Base-by-base conservation (phyloP, 2,329 filamentous ascomycete genomes). In the Paecilomyces variotii region DNA sequence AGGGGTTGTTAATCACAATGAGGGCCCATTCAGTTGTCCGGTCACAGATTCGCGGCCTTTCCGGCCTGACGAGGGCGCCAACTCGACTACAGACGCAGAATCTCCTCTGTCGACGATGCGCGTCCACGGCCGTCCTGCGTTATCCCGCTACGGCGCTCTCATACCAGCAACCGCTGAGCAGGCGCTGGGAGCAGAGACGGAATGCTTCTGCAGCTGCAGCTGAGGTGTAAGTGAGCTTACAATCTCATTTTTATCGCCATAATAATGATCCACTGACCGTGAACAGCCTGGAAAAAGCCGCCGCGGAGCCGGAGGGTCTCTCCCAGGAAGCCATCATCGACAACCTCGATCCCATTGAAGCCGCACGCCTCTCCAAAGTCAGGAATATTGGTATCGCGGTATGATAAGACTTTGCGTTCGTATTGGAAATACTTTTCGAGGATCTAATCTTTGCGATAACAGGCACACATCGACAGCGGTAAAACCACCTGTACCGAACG, bases 381-480 rank as follows among this genome's bases (percentile, higher is more conserved):
- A 86, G 94, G 64, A 99, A 99, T 75, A 99, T 99, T 75, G 94
- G 94, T 78, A 99, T 99, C 79, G 94, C 94, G 69, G 89, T 91
- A 85, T 59, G 84, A 76, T n/a, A 25, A n/a, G 56, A 9, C 35
- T 57, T 57, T 19, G 35, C 9, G 27, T 19, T 10, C 35, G 27
- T 51, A 58, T 28, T 52, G 34, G 25, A 55, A 12, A 54, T 30
- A 24, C 19, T 39, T 53, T 19, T 28, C 19, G 30, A 7, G 32
- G 26, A 59, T 61, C 59, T 62, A 45, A 62, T 56, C 61, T 60
- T 56, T 65, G 57, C n/a, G 6, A 24, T 35, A 50, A 58, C 67
- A 91, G 88, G 94, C 94, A 65, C 94, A 99, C 74, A 99, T 99
- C 73, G 94, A 99, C 79, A 96, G 91, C 71, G 94, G 94, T 68